Base-by-base conservation (phyloP, 768 basidiomycete genomes). In the Erythrobasidium yunnanense region DNA sequence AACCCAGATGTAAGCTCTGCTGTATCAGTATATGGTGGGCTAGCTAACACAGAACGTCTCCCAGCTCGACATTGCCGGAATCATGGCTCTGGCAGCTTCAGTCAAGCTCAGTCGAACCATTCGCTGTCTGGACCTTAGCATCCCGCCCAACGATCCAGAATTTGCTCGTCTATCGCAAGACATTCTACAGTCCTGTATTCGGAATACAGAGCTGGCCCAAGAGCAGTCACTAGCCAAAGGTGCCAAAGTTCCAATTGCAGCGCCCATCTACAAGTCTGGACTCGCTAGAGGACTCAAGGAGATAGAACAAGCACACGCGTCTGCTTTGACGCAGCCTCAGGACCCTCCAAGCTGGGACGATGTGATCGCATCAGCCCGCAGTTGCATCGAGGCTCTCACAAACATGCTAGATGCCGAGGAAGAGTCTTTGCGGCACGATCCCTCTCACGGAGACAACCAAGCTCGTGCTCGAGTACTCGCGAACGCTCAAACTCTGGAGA, bases 91-190 rank as follows among this genome's bases (percentile, higher is more conserved):
- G 23, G 86, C 83, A 60, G 85, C 84, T 1, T 88, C 91, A 0
- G 77, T 99, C 54, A 88, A 88, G 74, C 70, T 77, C 8, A 97
- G 97, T 73, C 81, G 83, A 58, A 81, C 84, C 8, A 86, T 97
- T 81, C 82, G 95, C 3, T 99, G 95, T 73, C 78, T 99, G 60
- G 95, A 99, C 77, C 74, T 97, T 49, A 87, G 89, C 71, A 89
- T 99, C 27, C 90, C 91, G 1, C 66, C 70, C 4, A 76, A 78
- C 71, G 71, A 76, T 33, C 70, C 76, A 8, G 77, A 78, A 23
- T 71, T 78, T 22, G 62, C 68, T 49, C 81, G 87, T 63, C 83
- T 92, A 78, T 90, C 87, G 70, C 82, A 92, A 38, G 87, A 90
- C 60, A 93, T 99, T 57, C 77, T 97, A 67, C 88, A 87, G 69